Evolutionary conservation across 768 basidiomycete species (phyloP), one percentile per base, ranked within the genome.

Genomic region (Ramaria sp.): DNA sequence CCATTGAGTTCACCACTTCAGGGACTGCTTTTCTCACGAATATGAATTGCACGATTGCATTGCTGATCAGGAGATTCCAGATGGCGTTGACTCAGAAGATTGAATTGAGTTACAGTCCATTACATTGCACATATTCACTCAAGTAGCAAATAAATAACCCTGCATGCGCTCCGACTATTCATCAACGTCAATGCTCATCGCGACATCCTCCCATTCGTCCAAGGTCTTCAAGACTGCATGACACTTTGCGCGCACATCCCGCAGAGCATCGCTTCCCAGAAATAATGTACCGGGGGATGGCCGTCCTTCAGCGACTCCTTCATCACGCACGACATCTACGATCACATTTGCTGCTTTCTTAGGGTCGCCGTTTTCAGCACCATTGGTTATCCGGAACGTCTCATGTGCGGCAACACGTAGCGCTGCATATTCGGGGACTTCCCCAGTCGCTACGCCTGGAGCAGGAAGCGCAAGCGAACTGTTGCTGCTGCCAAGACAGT

Each of bases 231-330:
- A 55, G 15, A 62, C 61, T 13, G 52, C 51, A n/a, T 63, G 63
- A 48, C 73, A 78, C 67, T 81, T 82, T 0, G 65, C 68, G 58
- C 73, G 72, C 47, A 82, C 70, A 62, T 80, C 79, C 33, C 60
- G 62, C 53, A 67, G 64, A 3, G 62, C 65, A 50, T 70, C 70
- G 42, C 63, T 60, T 5, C 70, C 70, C 9, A 71, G 56, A 22
- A 62, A 60, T 5, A 71, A 54, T 17, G 59, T 59, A 5, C 55
- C 58, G 4, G 67, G 66, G 63, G 60, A 66, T 42, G 59, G 48
- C 19, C 59, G 54, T 12, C 70, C 71, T n/a, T 60, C 55, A 0
- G 70, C 70, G 6, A 52, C 37, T 7, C 70, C 57, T 53, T 64
- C 63, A 2, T 58, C 56, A 3, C 57, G 49, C 10, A 63, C 61